Evolutionary conservation across 805 yeast species (phyloP).

Genomic region (Diddensiella caesifluorescens): DNA sequence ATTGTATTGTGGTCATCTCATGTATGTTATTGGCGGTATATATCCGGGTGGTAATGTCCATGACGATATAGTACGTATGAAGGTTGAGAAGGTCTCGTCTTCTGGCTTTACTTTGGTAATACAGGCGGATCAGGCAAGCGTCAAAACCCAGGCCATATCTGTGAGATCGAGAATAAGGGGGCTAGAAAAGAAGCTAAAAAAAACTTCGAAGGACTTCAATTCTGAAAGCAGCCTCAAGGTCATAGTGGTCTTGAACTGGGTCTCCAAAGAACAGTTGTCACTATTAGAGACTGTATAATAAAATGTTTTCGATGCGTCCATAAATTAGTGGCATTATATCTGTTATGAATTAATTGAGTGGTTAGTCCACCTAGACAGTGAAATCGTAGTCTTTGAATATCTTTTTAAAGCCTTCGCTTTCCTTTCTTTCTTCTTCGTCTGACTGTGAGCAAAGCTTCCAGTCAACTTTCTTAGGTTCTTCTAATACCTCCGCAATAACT

Average conservation of each 20-base stretch:
- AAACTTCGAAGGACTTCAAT: constrained; percentile 39
- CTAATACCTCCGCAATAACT: constrained; percentile 61
- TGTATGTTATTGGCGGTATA: constrained; percentile 75
- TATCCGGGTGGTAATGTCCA: constrained; percentile 77
- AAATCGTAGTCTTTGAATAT: constrained; percentile 52
- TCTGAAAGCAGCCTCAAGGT: constrained; percentile 17
- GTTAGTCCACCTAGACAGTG: constrained; percentile 21
- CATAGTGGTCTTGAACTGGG: too few relatives aligned
- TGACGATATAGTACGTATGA: constrained; percentile 33
- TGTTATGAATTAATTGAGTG: too few relatives aligned
- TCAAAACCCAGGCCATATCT: constrained; percentile 22
- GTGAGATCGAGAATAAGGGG: constrained; percentile 49
- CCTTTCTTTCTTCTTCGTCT: constrained; percentile 53
- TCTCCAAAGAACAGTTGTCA: too few relatives aligned
- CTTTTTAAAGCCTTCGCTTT: constrained; percentile 58
- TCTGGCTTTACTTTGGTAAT: constrained; percentile 24
- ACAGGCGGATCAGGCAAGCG: constrained; percentile 20
- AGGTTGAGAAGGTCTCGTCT: constrained; percentile 15
- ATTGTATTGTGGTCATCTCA: constrained; percentile 61
- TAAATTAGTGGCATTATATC: too few relatives aligned
- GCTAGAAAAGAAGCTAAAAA: constrained; percentile 55
- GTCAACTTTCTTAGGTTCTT: constrained; percentile 52
- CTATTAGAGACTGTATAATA: too few relatives aligned
- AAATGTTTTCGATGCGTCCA: too few relatives aligned
- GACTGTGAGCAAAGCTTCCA: constrained; percentile 79